Evolutionary conservation across 1,284 basidiomycete species (phyloP).

Genomic region (Heliocybe sulcata): DNA sequence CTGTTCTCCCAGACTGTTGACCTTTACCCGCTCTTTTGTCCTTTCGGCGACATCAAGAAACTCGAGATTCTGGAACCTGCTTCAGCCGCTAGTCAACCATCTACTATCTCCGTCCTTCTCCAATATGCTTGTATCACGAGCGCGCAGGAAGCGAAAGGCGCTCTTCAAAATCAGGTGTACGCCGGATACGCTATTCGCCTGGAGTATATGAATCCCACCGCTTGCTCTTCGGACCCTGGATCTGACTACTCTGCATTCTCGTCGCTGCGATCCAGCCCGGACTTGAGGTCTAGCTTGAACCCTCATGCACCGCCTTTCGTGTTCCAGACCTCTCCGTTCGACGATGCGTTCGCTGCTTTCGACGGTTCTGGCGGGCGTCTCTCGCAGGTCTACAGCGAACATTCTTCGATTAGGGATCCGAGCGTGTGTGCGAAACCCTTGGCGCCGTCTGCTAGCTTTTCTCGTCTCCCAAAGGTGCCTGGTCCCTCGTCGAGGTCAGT

Average conservation of each 20-base stretch:
- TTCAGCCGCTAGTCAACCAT: constrained; percentile 23
- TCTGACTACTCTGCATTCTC: background rate
- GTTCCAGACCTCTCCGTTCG: constrained; percentile 6
- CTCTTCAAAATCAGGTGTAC: constrained; percentile 54
- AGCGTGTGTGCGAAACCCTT: background rate
- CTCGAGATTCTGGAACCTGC: constrained; percentile 33
- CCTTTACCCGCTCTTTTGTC: constrained; percentile 63
- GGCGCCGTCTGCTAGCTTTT: background rate
- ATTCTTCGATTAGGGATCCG: background rate
- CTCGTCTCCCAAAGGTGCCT: background rate
- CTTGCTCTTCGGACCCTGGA: background rate
- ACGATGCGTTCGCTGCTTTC: no score
- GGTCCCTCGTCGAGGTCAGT: background rate
- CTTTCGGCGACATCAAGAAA: constrained; percentile 61
- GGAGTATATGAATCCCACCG: background rate
- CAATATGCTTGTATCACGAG: constrained; percentile 46
- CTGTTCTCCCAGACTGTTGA: constrained; percentile 62
- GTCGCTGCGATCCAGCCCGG: constrained; percentile 7
- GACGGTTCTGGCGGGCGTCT: background rate
- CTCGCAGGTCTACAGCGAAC: background rate
- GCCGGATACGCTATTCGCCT: constrained; percentile 38
- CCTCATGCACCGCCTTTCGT: constrained; percentile 27
- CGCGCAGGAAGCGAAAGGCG: constrained; percentile 56
- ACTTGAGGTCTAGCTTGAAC: constrained; percentile 19
- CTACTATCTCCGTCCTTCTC: constrained; percentile 48